phyloP scores from a whole-genome alignment of 2,329 filamentous ascomycete species.

The Trematosphaeria pertusa region DNA sequence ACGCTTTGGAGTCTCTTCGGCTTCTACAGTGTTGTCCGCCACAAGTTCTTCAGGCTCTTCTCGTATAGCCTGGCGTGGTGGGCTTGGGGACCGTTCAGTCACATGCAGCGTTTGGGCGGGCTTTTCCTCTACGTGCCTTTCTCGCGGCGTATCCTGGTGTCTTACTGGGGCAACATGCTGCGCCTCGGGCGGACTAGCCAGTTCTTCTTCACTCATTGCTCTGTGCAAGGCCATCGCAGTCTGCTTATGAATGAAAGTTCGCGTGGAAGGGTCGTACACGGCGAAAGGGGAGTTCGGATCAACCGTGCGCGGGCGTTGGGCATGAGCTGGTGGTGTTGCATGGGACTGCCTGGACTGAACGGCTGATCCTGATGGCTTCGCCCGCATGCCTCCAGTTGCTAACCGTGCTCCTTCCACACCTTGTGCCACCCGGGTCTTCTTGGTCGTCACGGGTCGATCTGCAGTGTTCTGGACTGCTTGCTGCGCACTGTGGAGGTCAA shows the following conservation, averaged over 20 bases:
- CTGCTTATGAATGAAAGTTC: slow-evolving; percentile 46
- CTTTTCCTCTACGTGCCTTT: background rate
- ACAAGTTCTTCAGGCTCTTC: slow-evolving; percentile 16
- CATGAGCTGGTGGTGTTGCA: slow-evolving; percentile 1
- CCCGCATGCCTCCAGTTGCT: slow-evolving; percentile 60
- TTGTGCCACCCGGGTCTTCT: slow-evolving; percentile 46
- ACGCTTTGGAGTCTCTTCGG: slow-evolving; percentile 12
- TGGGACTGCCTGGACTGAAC: slow-evolving; percentile 37
- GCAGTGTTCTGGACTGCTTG: slow-evolving; percentile 46
- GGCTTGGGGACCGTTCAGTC: slow-evolving; percentile 1
- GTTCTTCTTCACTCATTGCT: slow-evolving; percentile 37
- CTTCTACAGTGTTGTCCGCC: slow-evolving; percentile 5
- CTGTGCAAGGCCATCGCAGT: slow-evolving; percentile 44
- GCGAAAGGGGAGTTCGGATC: slow-evolving; percentile 47
- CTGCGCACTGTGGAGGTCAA: slow-evolving; percentile 32
- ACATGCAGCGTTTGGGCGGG: slow-evolving; percentile 4
- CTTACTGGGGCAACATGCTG: slow-evolving; percentile 27
- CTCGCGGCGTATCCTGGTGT: background rate
- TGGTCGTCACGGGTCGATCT: slow-evolving; percentile 50
- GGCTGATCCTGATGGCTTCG: slow-evolving; percentile 57
- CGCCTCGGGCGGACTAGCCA: slow-evolving; percentile 25
- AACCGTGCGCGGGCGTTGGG: slow-evolving; percentile 29
- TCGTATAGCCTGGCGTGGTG: slow-evolving; percentile 5
- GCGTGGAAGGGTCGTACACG: slow-evolving; percentile 46
- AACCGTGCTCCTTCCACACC: slow-evolving; percentile 50